Percentiles rank a stretch among this genome's conserved stretches.
Evolutionary conservation across 352 stramenopile species (phyloP).

Genomic region (Globisporangium megalacanthum): DNA sequence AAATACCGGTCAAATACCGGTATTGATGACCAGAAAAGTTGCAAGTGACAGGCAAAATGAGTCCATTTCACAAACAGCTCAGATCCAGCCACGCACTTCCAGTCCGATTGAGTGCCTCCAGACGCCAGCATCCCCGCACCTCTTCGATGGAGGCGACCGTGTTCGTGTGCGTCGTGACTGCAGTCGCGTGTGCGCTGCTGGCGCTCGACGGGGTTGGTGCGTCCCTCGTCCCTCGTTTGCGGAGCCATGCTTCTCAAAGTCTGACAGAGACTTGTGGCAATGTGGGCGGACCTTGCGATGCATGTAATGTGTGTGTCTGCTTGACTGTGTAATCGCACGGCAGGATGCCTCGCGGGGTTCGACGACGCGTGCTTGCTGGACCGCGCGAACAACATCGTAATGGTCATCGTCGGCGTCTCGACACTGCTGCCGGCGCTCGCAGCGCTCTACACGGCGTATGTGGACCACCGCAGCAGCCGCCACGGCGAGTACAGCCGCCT

Average conservation of each 20-base stretch:
- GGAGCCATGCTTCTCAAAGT: not conserved
- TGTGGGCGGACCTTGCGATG: not conserved
- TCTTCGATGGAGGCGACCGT: slow-evolving; percentile 51
- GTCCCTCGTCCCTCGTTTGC: not conserved
- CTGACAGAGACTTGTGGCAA: not conserved
- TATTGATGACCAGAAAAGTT: no score
- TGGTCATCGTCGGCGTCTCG: slow-evolving; percentile 45
- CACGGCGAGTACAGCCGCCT: slow-evolving; percentile 22
- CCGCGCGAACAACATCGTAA: slow-evolving; percentile 45
- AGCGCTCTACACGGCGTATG: slow-evolving; percentile 31
- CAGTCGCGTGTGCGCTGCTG: slow-evolving; percentile 34
- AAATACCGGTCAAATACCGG: no score
- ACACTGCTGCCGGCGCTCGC: slow-evolving; percentile 38
- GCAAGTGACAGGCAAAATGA: no score
- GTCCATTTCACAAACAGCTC: no score
- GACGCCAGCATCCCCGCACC: not conserved
- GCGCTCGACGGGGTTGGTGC: slow-evolving; percentile 35
- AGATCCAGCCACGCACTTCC: no score
- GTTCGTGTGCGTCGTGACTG: slow-evolving; percentile 41
- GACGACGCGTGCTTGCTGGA: slow-evolving; percentile 26
- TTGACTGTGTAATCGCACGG: no score
- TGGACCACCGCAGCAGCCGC: slow-evolving; percentile 19
- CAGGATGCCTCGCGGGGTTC: not conserved
- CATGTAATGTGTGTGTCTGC: no score
- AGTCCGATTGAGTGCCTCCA: no score